These are phyloP conservation scores for Rhodomyrtus psidioides DNA, from an alignment of 441 rosid species.

Conservation along the genomic window DNA sequence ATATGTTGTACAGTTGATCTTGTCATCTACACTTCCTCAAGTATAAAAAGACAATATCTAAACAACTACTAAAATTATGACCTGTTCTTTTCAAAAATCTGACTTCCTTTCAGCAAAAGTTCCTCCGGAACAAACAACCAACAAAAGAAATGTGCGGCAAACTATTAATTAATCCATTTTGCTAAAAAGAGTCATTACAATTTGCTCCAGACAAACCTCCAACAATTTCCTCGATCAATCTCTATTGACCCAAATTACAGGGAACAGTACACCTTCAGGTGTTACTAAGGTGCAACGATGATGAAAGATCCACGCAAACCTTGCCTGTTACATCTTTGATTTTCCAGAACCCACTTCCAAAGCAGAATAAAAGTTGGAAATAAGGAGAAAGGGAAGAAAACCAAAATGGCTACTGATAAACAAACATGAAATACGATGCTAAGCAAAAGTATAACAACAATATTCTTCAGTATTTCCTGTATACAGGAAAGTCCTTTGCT, in stretches of 20 bases:
- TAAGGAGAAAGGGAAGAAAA: neutral
- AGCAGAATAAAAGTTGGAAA: neutral
- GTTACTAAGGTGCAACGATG: neutral
- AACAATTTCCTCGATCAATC: neutral
- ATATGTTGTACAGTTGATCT: neutral
- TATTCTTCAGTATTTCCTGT: neutral
- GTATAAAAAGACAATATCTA: neutral
- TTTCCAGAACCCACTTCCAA: neutral
- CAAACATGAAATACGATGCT: neutral
- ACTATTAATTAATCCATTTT: neutral
- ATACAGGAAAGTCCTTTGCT: slow-evolving; percentile 16
- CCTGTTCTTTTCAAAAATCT: neutral
- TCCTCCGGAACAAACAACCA: neutral
- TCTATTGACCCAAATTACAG: neutral
- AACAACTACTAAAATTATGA: neutral
- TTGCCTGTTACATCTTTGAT: neutral
- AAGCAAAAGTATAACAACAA: neutral
- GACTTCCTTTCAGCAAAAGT: neutral
- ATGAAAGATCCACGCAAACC: neutral
- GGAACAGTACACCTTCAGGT: neutral
- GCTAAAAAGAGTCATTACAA: neutral
- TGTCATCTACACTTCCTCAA: neutral
- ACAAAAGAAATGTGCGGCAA: neutral
- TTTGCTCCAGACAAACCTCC: neutral
- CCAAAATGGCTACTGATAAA: neutral